phyloP scores from a whole-genome alignment of 371 early-diverging fungal species.

The Batrachochytrium dendrobatidis region DNA sequence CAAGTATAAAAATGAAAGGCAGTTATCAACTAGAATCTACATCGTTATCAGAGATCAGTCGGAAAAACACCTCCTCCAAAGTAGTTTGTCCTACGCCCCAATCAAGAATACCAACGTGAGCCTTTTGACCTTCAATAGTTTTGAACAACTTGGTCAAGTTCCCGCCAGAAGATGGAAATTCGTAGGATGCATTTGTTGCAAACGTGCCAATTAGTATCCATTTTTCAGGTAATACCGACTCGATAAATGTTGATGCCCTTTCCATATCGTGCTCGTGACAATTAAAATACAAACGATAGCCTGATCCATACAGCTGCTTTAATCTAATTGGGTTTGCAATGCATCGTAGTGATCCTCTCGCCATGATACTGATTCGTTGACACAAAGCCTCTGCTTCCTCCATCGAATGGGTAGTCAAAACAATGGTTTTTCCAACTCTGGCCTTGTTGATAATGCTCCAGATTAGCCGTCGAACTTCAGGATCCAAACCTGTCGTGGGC shows the following conservation, averaged over 20 bases:
- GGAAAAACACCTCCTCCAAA: constrained; percentile 54
- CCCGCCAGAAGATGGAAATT: constrained; percentile 40
- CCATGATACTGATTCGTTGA: constrained; percentile 64
- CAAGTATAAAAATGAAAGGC: background rate
- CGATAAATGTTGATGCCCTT: constrained; percentile 18
- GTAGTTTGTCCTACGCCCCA: constrained; percentile 62
- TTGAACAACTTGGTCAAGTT: constrained; percentile 34
- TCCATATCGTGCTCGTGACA: constrained; percentile 35
- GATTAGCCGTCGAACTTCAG: constrained; percentile 57
- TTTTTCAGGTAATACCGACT: constrained; percentile 44
- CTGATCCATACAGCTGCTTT: constrained; percentile 63
- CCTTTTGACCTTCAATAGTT: constrained; percentile 28
- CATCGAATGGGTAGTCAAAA: constrained; percentile 64
- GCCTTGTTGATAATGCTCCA: constrained; percentile 57
- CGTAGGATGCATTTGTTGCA: constrained; percentile 47
- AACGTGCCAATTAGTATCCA: constrained; percentile 46
- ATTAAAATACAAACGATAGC: constrained; percentile 53
- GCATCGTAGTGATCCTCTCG: constrained; percentile 62
- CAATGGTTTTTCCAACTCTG: constrained; percentile 46
- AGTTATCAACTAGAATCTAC: background rate
- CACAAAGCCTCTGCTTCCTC: constrained; percentile 64
- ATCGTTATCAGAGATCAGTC: constrained; percentile 22
- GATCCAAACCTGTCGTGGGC: constrained; percentile 54
- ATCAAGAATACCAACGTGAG: constrained; percentile 44
- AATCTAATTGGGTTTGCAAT: constrained; percentile 54